Conservation (phyloP, 495 filamentous ascomycete species). For the Penicillium bialowiezense region DNA sequence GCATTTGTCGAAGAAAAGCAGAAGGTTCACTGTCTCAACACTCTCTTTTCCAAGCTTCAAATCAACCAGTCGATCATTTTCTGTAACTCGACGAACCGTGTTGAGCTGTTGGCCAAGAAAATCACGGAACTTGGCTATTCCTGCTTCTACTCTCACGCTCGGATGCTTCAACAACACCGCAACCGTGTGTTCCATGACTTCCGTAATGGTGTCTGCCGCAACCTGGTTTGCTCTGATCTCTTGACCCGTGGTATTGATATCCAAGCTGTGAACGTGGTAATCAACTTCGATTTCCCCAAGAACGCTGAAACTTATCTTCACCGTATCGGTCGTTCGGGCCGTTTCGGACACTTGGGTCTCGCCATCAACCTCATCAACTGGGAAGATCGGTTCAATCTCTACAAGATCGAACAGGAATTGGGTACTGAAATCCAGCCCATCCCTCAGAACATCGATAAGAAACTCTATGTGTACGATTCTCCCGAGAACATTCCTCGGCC, state of each 20-base stretch:
- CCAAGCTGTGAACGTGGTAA: slow-evolving; percentile 98
- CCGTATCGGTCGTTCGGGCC: slow-evolving; percentile 94
- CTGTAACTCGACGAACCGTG: slow-evolving; percentile 98
- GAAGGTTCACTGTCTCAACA: slow-evolving; percentile 99
- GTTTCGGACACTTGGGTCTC: slow-evolving; percentile 94
- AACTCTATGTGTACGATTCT: slow-evolving; percentile 95
- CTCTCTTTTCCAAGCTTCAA: slow-evolving; percentile 96
- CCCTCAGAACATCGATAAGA: slow-evolving; percentile 92
- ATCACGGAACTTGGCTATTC: slow-evolving; percentile 99
- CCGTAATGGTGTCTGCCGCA: slow-evolving; percentile 94
- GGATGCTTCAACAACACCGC: slow-evolving; percentile 95
- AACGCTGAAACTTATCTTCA: slow-evolving; percentile 99
- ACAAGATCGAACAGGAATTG: slow-evolving; percentile 96
- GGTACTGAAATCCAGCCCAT: slow-evolving; percentile 97
- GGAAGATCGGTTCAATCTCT: slow-evolving; percentile 98
- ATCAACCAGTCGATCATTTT: slow-evolving; percentile 99
- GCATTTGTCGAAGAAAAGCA: slow-evolving; percentile 99
- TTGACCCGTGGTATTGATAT: slow-evolving; percentile 99
- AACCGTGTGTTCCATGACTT: slow-evolving; percentile 99
- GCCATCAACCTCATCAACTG: slow-evolving; percentile 99
- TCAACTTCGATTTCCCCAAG: slow-evolving; percentile 99
- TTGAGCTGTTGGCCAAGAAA: slow-evolving; percentile 96
- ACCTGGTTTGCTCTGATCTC: slow-evolving; percentile 96
- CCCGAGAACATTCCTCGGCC: slow-evolving; percentile 92
- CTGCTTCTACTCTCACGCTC: slow-evolving; percentile 98